phyloP scores from a whole-genome alignment of 2,329 filamentous ascomycete species.

The Thielaviopsis musarum region DNA sequence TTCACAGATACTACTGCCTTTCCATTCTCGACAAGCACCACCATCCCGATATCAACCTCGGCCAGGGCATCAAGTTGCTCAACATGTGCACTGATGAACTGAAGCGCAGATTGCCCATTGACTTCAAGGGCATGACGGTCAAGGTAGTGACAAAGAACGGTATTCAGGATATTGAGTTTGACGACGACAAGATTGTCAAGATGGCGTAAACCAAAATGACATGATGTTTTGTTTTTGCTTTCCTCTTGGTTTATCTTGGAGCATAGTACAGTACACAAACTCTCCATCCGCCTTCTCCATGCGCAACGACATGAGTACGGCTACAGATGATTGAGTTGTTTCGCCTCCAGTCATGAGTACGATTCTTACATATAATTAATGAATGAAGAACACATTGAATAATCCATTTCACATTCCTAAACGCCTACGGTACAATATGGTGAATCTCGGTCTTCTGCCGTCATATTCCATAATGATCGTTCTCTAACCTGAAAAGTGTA shows the following conservation, averaged over 20 bases:
- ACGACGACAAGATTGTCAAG: slow-evolving; percentile 59
- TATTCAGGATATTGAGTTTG: slow-evolving; percentile 67
- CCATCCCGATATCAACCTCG: slow-evolving; percentile 79
- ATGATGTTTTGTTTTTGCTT: slow-evolving; percentile 7
- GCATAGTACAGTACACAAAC: not conserved
- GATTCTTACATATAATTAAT: not conserved
- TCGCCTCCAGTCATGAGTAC: not conserved
- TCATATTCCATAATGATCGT: too few species aligned
- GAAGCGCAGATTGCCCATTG: slow-evolving; percentile 89
- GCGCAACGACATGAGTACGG: not conserved
- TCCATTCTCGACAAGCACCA: slow-evolving; percentile 98
- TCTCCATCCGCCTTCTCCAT: not conserved
- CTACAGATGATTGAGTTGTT: not conserved
- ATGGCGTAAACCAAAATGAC: slow-evolving; percentile 28
- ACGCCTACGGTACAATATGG: too few species aligned
- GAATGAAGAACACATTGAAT: not conserved
- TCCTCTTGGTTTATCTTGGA: not conserved
- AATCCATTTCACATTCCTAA: too few species aligned
- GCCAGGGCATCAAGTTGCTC: slow-evolving; percentile 80
- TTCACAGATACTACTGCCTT: slow-evolving; percentile 76
- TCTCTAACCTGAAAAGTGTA: too few species aligned
- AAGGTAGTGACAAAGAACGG: slow-evolving; percentile 95
- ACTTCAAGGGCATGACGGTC: slow-evolving; percentile 93
- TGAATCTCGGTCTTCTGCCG: too few species aligned
- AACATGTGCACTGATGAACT: slow-evolving; percentile 93